Evolutionary conservation across 164 flowering plant genomes (phyloP).

Genomic region (Vitis amurensis): DNA sequence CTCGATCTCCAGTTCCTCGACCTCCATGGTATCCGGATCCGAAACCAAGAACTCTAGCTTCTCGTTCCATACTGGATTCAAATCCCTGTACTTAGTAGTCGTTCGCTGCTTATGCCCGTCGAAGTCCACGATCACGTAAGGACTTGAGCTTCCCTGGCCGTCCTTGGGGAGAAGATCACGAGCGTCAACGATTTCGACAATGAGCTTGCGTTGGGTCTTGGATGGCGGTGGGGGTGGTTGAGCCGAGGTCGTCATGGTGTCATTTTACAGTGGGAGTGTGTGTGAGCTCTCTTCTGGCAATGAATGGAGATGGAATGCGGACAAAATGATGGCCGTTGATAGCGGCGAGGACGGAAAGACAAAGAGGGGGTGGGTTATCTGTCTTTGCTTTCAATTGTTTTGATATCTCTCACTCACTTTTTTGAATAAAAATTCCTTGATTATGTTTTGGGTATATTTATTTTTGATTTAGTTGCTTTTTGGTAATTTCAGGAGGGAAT

Average conservation of each 20-base stretch:
- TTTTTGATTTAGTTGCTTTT: conserved; percentile 6
- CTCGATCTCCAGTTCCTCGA: conserved; percentile 76
- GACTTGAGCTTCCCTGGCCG: conserved; percentile 93
- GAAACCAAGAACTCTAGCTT: conserved; percentile 69
- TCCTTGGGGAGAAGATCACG: conserved; percentile 89
- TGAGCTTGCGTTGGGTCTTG: conserved; percentile 46
- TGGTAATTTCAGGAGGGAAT: neutral
- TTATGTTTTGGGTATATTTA: neutral
- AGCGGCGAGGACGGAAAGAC: conserved; percentile 14
- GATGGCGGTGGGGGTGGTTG: conserved; percentile 22
- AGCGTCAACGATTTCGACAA: conserved; percentile 77
- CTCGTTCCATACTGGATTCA: conserved; percentile 93
- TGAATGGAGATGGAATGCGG: neutral
- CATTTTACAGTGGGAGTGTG: conserved; percentile 7
- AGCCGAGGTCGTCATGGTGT: conserved; percentile 33
- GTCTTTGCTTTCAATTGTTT: neutral
- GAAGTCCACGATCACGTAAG: conserved; percentile 78
- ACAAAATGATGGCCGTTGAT: conserved; percentile 18
- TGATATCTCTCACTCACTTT: conserved; percentile 1
- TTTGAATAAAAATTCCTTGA: neutral
- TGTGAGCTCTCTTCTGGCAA: neutral
- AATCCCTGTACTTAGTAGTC: conserved; percentile 49
- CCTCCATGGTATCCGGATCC: conserved; percentile 68
- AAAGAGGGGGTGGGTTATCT: neutral
- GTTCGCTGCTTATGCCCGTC: conserved; percentile 81